Evolutionary conservation across 2,329 filamentous ascomycete species (phyloP), one percentile per base, ranked within the genome.

Genomic region (Alternaria longipes): DNA sequence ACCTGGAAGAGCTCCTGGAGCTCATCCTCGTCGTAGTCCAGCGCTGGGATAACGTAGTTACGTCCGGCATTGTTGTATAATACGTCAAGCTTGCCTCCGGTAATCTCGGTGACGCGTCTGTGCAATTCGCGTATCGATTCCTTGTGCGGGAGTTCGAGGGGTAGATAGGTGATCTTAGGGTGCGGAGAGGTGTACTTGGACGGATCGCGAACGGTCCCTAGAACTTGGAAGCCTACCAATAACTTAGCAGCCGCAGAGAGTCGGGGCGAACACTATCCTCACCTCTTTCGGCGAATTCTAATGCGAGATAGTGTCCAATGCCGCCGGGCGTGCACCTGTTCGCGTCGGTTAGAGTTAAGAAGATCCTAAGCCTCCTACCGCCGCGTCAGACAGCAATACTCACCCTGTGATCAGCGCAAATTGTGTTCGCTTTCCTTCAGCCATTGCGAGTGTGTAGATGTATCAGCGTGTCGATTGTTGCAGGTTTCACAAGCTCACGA

Each of bases 51-150:
- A 1, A 84, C 87, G 66, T 86, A 87, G 66, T 87, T 84, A 12
- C 81, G 72, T 7, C 83, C 83, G 57, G 86, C 86, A 77, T 88
- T 88, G 72, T 88, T 88, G 67, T 87, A 83, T 12, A 88, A 78
- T 65, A 84, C 83, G 67, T 87, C 82, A n/a, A 88, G 79, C 49
- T 80, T 82, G 20, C 82, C 82, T 8, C 75, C 76, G 0, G 86
- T 83, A 20, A 81, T 77, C 14, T 73, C 74, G 42, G 81, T 74
- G 16, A 88, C 79, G 53, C 84, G 80, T 7, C 78, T 72, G 62
- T 79, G 81, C 41, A 86, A 82, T 11, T 74, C 72, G 24, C 77
- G 74, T 59, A 88, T 83, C 60, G 81, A 85, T n/a, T 81, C 78
- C 20, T 78, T 74, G 30, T 80, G 77, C 58, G 84, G 83, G 52